Evolutionary conservation across 768 basidiomycete genomes (phyloP), one percentile per base, ranked within the genome.

Genomic region (Pholiota molesta): DNA sequence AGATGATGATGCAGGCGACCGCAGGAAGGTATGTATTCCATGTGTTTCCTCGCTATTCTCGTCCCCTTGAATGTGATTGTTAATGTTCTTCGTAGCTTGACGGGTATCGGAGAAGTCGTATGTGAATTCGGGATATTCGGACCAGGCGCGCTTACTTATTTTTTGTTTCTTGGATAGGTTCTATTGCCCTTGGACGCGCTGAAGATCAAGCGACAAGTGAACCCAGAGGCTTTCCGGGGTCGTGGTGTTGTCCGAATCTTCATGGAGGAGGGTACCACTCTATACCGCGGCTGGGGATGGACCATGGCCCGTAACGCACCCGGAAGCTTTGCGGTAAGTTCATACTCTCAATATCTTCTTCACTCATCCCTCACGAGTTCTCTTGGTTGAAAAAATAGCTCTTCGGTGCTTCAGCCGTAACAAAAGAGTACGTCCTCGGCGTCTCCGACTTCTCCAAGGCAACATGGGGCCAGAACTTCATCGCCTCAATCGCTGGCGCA

Each of bases 271-370:
- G 94, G 95, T 60, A 86, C 91, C 9, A 85, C 91, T 0, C 84
- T 99, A 37, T 99, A 99, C 77, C 89, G 95, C 64, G 97, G 97
- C 29, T 97, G 96, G 94, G 96, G 96, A 49, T 99, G 97, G 97
- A 99, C 97, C 23, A 90, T 97, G 85, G 97, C 95, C 2, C 87
- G 97, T 57, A 99, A 99, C 68, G 97, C 97, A 0, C 97, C 97
- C 0, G 97, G 97, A 11, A 88, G 85, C 56, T 99, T 99, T 69
- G 94, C 97, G 58, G 95, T 97, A 71, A 64, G 92, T 80, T 3
- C 53, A 44, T 19, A 44, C 55, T 23, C 33, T 44, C 49, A 31
- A 26, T 26, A 33, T 49, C 54, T 42, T 19, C 28, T 19, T 17
- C 56, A 5, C 3, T 1, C 49, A 55, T 45, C 29, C 52, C 29